Evolutionary conservation across 441 rosid genomes (phyloP).

Genomic region (Erodium chrysanthum): DNA sequence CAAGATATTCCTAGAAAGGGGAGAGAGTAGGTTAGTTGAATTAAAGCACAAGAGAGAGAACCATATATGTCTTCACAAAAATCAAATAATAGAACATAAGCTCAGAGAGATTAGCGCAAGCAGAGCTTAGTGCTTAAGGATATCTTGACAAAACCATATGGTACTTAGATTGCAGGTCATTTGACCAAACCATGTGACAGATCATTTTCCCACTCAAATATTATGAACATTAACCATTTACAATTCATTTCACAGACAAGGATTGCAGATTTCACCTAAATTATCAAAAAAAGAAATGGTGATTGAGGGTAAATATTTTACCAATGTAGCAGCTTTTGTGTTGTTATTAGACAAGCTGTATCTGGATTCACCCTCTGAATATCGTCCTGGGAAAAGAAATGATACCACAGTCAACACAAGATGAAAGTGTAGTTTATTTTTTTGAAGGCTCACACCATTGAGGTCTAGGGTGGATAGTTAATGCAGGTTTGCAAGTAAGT

Average conservation of each 20-base stretch:
- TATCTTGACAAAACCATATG: no score
- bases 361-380: conserved; percentile 51
- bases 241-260: neutral
- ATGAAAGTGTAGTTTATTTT: neutral
- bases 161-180: no score
- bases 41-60: neutral
- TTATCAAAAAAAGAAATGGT: neutral
- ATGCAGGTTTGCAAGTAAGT: no score
- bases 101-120: neutral
- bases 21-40: conserved; percentile 1
- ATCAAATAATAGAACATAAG: neutral
- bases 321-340: conserved; percentile 33
- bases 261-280: neutral
- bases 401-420: conserved; percentile 3
- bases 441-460: no score
- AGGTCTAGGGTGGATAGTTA: no score
- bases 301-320: conserved; percentile 14
- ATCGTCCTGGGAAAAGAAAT: conserved; percentile 33
- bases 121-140: neutral
- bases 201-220: neutral
- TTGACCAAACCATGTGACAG: neutral
- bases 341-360: conserved; percentile 33
- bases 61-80: neutral
- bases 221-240: neutral
- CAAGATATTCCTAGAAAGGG: conserved; percentile 35